Percentiles rank a stretch among this genome's conserved stretches.
phyloP scores from a whole-genome alignment of 306 rosid species.

The Prunus padus region DNA sequence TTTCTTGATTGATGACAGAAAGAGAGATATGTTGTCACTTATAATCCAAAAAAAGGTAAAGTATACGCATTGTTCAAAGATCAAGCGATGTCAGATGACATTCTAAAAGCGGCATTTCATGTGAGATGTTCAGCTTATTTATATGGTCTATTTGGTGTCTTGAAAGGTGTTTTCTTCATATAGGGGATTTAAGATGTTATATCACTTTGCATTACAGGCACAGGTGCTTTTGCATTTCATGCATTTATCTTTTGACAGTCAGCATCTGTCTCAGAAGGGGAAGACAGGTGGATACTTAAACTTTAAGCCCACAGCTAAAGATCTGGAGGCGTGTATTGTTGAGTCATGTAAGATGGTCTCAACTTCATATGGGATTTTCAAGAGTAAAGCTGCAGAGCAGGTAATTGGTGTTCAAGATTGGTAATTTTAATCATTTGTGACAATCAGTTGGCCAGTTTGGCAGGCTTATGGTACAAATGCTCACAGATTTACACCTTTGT shows the following conservation, averaged over 20 bases:
- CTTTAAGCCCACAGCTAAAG: conserved; percentile 37
- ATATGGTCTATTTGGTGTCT: conserved; percentile 8
- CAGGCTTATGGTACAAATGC: neutral
- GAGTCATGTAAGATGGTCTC: conserved; percentile 80
- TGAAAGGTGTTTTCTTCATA: conserved; percentile 2
- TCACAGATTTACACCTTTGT: neutral
- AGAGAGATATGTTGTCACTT: conserved; percentile 85
- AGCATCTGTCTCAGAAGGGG: conserved; percentile 35
- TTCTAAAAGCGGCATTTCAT: conserved; percentile 91
- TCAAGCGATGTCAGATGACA: conserved; percentile 94
- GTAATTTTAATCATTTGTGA: neutral
- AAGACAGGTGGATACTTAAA: conserved; percentile 36
- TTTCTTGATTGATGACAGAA: conserved; percentile 51
- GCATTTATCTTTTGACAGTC: conserved; percentile 44
- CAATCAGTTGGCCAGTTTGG: neutral
- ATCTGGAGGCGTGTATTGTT: conserved; percentile 62
- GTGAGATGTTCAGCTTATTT: conserved; percentile 54
- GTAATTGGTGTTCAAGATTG: conserved; percentile 30
- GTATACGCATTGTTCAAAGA: conserved; percentile 93
- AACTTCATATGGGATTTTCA: conserved; percentile 67
- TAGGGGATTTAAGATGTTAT: conserved; percentile 17
- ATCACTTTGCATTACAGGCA: conserved; percentile 59
- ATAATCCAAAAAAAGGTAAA: conserved; percentile 72
- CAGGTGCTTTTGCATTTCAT: conserved; percentile 79
- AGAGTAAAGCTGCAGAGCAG: conserved; percentile 80